A percentile compares a stretch with the other conserved stretches of the same genome.
phyloP scores from a whole-genome alignment of 805 yeast species.

The Tetrapisispora namnaoensis region DNA sequence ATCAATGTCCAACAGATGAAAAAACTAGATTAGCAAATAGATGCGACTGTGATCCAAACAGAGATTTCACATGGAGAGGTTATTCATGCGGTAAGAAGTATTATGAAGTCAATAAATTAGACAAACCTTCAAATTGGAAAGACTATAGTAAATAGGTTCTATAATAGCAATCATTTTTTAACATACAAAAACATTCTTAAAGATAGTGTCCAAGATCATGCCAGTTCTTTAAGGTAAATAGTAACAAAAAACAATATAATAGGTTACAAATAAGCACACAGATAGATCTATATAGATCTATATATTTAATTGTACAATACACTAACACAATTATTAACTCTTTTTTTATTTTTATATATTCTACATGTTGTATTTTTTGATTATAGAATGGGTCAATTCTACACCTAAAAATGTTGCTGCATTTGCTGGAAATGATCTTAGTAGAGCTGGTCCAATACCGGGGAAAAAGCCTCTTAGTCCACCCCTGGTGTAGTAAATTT shows the following conservation, averaged over 20 bases:
- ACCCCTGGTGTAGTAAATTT: slow-evolving; percentile 55
- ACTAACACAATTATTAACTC: background rate
- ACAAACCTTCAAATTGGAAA: slow-evolving; percentile 67
- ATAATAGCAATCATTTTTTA: background rate
- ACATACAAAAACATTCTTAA: background rate
- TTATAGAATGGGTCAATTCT: slow-evolving; percentile 53
- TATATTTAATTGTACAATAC: background rate
- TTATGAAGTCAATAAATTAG: slow-evolving; percentile 43
- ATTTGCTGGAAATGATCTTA: slow-evolving; percentile 94
- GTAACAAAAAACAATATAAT: no score
- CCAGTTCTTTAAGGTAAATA: no score
- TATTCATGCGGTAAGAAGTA: slow-evolving; percentile 64
- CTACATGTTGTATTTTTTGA: slow-evolving; percentile 22
- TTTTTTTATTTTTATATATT: background rate
- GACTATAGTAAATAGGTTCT: slow-evolving; percentile 1
- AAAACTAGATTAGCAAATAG: slow-evolving; percentile 46
- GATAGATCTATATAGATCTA: background rate
- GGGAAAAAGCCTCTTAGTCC: slow-evolving; percentile 94
- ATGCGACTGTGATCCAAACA: slow-evolving; percentile 62
- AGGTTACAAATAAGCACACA: background rate
- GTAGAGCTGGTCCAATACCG: slow-evolving; percentile 90
- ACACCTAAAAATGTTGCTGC: slow-evolving; percentile 99
- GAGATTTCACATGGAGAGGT: slow-evolving; percentile 68
- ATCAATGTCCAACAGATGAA: slow-evolving; percentile 66
- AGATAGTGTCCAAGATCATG: background rate